phyloP scores from a whole-genome alignment of 768 basidiomycete species.

The Brasilioporus rufonigricans region DNA sequence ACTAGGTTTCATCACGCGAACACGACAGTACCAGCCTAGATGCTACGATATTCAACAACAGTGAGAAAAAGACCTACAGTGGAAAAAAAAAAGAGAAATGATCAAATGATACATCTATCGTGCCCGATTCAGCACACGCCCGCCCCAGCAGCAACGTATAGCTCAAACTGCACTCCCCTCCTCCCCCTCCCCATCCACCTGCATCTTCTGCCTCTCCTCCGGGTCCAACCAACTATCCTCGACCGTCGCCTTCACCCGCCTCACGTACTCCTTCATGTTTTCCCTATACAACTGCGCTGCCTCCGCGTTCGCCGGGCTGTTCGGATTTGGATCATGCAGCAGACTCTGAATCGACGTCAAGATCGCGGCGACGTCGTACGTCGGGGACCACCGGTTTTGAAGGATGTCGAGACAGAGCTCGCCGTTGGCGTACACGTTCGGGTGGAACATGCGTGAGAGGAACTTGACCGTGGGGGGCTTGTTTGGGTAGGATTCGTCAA shows the following conservation, averaged over 20 bases:
- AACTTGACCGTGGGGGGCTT: constrained; percentile 98
- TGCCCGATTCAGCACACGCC: constrained; percentile 5
- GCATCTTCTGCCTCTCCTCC: constrained; percentile 62
- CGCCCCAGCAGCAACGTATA: too few species aligned
- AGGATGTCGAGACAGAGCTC: constrained; percentile 98
- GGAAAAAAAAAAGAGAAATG: too few species aligned
- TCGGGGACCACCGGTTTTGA: constrained; percentile 98
- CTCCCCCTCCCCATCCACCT: constrained; percentile 32
- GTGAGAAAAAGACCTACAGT: not conserved
- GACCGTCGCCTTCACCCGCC: constrained; percentile 88
- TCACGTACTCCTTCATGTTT: constrained; percentile 98
- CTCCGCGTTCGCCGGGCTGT: constrained; percentile 97
- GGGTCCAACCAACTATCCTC: constrained; percentile 94
- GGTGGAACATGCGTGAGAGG: constrained; percentile 97
- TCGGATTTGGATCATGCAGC: constrained; percentile 96
- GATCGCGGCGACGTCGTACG: constrained; percentile 98
- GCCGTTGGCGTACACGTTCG: constrained; percentile 97
- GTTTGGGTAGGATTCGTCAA: constrained; percentile 98
- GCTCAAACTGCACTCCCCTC: not conserved
- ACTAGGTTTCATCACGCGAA: not conserved
- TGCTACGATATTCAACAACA: constrained; percentile 1
- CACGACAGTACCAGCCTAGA: not conserved
- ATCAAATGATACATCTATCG: not conserved
- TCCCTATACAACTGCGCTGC: constrained; percentile 96
- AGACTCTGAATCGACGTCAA: constrained; percentile 95